These are phyloP conservation scores for Moesziomyces globuligerus DNA, from an alignment of 1,284 basidiomycete species.

Conservation along the genomic window DNA sequence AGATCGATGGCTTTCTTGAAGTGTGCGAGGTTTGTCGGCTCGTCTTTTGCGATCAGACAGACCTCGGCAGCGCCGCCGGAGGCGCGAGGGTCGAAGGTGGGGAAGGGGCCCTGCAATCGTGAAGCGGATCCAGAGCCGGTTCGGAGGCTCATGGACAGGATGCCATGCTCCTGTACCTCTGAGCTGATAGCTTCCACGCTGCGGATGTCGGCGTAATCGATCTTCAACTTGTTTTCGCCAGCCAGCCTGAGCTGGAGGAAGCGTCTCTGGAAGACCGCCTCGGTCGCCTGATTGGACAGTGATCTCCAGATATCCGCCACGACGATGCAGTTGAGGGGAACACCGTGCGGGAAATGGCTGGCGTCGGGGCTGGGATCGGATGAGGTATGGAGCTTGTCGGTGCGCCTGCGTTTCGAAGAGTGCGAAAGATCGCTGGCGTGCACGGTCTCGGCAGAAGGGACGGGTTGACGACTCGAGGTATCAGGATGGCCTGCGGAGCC, in stretches of 20 bases:
- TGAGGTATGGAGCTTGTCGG: conserved; percentile 1
- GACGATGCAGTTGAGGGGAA: conserved; percentile 18
- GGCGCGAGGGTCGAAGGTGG: conserved; percentile 24
- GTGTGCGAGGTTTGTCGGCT: not conserved
- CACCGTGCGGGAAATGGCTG: not conserved
- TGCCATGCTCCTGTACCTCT: conserved; percentile 5
- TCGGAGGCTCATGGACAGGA: conserved; percentile 11
- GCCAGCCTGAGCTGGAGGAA: not conserved
- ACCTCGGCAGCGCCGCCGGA: conserved; percentile 18
- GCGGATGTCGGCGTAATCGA: conserved; percentile 21
- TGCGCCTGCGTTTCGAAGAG: conserved; percentile 11
- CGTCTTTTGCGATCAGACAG: conserved; percentile 17
- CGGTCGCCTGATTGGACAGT: not conserved
- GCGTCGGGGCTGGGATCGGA: not conserved
- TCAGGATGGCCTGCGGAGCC: not conserved
- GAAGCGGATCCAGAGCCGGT: conserved; percentile 6
- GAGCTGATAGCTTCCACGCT: conserved; percentile 1
- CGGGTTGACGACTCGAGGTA: not conserved
- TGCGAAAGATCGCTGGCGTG: not conserved
- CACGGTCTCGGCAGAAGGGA: not conserved
- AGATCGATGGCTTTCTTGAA: conserved; percentile 2
- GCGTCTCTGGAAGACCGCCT: not conserved
- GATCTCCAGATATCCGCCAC: conserved; percentile 35
- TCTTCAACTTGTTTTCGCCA: not conserved
- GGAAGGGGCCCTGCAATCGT: conserved; percentile 13